Evolutionary conservation across 176 grass and related monocot genomes (phyloP), one percentile per base, ranked within the genome.

Genomic region (Themeda triandra): DNA sequence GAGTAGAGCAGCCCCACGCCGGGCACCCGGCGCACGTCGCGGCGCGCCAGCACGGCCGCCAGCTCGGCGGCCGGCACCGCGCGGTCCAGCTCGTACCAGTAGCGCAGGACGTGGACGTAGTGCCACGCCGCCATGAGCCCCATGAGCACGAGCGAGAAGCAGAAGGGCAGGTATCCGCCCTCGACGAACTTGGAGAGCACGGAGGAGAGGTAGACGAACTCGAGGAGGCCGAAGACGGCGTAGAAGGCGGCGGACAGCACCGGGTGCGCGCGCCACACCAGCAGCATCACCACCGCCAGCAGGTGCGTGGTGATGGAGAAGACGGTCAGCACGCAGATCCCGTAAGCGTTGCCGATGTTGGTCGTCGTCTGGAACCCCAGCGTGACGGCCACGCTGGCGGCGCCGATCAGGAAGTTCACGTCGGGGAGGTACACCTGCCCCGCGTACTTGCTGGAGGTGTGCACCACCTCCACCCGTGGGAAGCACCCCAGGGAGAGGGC

Each of bases 401-500:
- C 65, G 35, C 77, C 87, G 32, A 94, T 88, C 35, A 78, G 87
- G 15, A 88, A 90, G 85, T 94, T 92, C 29, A 94, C 81, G 56
- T 92, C 90, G 0, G 92, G 92, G 49, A 94, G 89, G 90, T 94
- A 94, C 21, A 92, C 92, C 75, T 94, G 87, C 1, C 89, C 92
- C 32, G 87, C 81, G 56, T 94, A 94, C 80, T 92, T 92, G 33
- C 78, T 76, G 17, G 89, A 94, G 60, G 92, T 94, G 80, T 89
- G 89, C 46, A 86, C 78, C 74, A 94, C 89, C 67, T 89, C 75
- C 56, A 94, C 92, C 5, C 67, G 80, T 2, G 93, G 90, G 78
- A 95, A 92, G 87, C 93, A 90, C 0, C 93, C 90, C 30, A 92
- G 60, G 10, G 78, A 85, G 5, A 88, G 85, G 2, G 90, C 91